Evolutionary conservation across 2,329 filamentous ascomycete genomes (phyloP), one percentile per base, ranked within the genome.

Genomic region (Calycina herbarum): DNA sequence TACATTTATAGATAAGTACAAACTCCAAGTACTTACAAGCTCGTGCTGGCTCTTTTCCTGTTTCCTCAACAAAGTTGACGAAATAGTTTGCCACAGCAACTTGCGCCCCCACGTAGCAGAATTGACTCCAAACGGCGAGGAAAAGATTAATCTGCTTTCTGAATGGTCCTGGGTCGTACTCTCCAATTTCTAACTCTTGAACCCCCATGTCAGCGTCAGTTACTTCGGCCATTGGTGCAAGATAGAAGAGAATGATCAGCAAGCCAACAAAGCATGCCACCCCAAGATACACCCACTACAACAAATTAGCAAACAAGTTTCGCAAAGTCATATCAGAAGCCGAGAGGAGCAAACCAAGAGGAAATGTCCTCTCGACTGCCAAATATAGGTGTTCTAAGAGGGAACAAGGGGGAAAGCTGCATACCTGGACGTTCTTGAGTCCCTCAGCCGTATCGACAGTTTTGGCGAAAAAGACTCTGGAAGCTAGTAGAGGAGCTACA

Each of bases 31-130:
- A 64, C 67, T 61, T 62, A 71, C 70, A 71, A 38, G 61, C 61
- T 13, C 24, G 57, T 51, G 81, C 80, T 56, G 76, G 73, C 33
- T 85, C 86, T 42, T 78, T 78, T 1, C 82, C 76, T 3, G 86
- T 87, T 69, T 89, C 86, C 27, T 80, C 82, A 17, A 84, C 83
- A 73, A 90, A 91, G 78, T 92, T 92, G 79, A 92, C 90, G 77
- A 92, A 92, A 76, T 91, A 90, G 62, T 78, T 77, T 1, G 87
- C 87, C 62, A 89, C 85, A 66, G 84, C 85, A 45, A 89, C 81
- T 74, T 94, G 91, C 0, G 90, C 86, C 59, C 91, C 91, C 0
- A 83, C 89, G 76, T 94, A 95, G 75, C 88, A 91, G 77, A 94
- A 94, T 70, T 94, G 91, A 0, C 90, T 89, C 70, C 88, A 85